Base-by-base conservation (phyloP, 805 yeast species). In the Candida xyloterini region DNA sequence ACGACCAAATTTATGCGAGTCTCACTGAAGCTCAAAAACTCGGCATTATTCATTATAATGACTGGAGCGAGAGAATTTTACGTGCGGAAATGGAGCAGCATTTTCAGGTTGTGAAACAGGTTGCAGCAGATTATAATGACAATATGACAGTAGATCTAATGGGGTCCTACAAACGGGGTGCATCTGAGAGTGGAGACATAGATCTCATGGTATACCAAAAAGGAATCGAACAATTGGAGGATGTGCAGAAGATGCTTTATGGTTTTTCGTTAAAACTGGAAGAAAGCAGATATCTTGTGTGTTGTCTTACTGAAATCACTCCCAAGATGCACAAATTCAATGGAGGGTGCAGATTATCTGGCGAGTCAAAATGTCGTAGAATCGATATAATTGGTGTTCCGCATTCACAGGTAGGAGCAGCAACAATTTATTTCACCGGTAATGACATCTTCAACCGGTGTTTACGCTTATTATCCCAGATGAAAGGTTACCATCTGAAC, bases 131-230 rank as follows among this genome's bases (percentile, higher is more conserved):
- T 10, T 40, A 73, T 13, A 75, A 72, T 38, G 53, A 67, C 0
- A 46, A 53, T 1, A 51, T 71, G 15, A 58, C 63, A 22, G 46
- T 66, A 6, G 50, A 61, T 7, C 60, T 73, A 27, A 70, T 70
- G 67, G 82, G 82, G 2, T 73, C 79, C 5, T 77, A 71, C 51
- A 59, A 76, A 24, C 63, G 83, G 15, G 79, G 77, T 3, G 50
- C 61, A n/a, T 32, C 43, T 4, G 52, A 53, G 5, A 70, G 74
- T 43, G 79, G 80, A 1, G 83, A 78, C 48, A 66, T 78, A 27
- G 84, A 78, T 52, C 63, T 74, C 29, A 57, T 78, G 16, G 38
- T 78, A 3, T 70, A 75, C 22, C 63, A 59, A 32, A 48, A 57
- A 11, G 62, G 54, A 4, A 57, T 60, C 1, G 46, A 58, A 4